A percentile compares a stretch with the other conserved stretches of the same genome.
These are phyloP conservation scores for Backusella mclennaniae DNA, from an alignment of 192 early-diverging fungal genomes.

Conservation along the genomic window DNA sequence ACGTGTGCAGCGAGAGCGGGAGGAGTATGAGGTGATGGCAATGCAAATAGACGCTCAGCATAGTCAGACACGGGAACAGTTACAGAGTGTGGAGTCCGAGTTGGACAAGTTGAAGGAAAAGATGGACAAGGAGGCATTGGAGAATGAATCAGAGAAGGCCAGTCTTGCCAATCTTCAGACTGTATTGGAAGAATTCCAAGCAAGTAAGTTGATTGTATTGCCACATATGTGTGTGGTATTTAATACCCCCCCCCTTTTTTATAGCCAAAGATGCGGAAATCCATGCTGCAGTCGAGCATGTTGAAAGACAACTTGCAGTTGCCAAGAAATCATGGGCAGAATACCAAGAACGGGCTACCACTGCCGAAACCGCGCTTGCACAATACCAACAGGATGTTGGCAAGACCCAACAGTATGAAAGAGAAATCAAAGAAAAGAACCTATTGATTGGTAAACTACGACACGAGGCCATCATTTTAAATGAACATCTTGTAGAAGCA, in stretches of 20 bases:
- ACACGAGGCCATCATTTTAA: slow-evolving; percentile 79
- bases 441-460: slow-evolving; percentile 74
- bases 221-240: too few species aligned
- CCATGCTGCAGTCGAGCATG: slow-evolving; percentile 55
- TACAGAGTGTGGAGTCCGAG: slow-evolving; percentile 33
- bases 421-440: slow-evolving; percentile 70
- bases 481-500: slow-evolving; percentile 89
- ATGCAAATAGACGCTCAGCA: slow-evolving; percentile 59
- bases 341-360: slow-evolving; percentile 49
- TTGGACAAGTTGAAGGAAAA: slow-evolving; percentile 49
- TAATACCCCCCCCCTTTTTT: background rate
- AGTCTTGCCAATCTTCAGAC: slow-evolving; percentile 78
- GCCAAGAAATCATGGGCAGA: slow-evolving; percentile 50
- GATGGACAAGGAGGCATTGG: slow-evolving; percentile 44
- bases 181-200: slow-evolving; percentile 89
- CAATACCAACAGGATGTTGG: slow-evolving; percentile 51
- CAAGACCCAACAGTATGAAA: slow-evolving; percentile 54
- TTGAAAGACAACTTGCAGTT: slow-evolving; percentile 44
- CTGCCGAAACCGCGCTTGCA: slow-evolving; percentile 62
- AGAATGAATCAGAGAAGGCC: slow-evolving; percentile 55
- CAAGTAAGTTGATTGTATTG: slow-evolving; percentile 42
- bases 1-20: slow-evolving; percentile 57
- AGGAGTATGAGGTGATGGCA: slow-evolving; percentile 54
- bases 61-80: slow-evolving; percentile 48
- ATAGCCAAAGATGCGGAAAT: slow-evolving; percentile 56